Evolutionary conservation across 768 basidiomycete species (phyloP).

Genomic region (Naganishia onofrii): DNA sequence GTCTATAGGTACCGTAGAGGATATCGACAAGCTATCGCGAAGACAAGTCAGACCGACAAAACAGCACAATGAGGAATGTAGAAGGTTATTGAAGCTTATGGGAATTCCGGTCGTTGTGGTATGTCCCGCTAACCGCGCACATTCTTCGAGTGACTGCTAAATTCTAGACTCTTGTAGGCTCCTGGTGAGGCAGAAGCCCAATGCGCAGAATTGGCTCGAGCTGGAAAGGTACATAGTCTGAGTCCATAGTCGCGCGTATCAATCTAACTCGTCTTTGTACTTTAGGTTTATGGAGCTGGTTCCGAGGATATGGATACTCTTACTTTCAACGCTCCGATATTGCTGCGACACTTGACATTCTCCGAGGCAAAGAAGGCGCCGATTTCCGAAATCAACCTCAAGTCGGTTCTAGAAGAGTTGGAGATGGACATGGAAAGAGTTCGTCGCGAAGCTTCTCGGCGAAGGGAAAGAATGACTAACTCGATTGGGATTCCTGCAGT

Average conservation of each 20-base stretch:
- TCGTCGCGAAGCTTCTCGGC: not conserved
- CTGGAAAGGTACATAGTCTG: constrained; percentile 68
- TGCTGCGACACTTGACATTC: constrained; percentile 94
- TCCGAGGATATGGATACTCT: constrained; percentile 99
- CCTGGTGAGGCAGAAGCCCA: constrained; percentile 99
- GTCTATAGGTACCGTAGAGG: constrained; percentile 71
- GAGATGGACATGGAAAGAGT: constrained; percentile 91
- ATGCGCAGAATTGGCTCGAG: constrained; percentile 95
- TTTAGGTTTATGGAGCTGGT: constrained; percentile 89
- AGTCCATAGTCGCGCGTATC: not conserved
- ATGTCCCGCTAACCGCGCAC: constrained; percentile 42
- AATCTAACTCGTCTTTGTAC: not conserved
- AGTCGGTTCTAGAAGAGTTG: constrained; percentile 78
- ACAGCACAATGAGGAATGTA: constrained; percentile 95
- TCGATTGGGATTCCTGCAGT: constrained; percentile 57
- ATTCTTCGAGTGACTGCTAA: constrained; percentile 10
- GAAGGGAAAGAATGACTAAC: not conserved
- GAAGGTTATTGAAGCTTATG: constrained; percentile 82
- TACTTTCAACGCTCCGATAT: constrained; percentile 85
- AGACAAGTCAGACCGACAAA: constrained; percentile 91
- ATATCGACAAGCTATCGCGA: constrained; percentile 82
- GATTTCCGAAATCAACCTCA: constrained; percentile 84
- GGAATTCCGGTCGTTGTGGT: constrained; percentile 94
- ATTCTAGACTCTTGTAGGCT: constrained; percentile 60
- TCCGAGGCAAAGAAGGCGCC: constrained; percentile 96